Evolutionary conservation across 2,329 filamentous ascomycete genomes (phyloP).

Genomic region (Diaporthe sp.): DNA sequence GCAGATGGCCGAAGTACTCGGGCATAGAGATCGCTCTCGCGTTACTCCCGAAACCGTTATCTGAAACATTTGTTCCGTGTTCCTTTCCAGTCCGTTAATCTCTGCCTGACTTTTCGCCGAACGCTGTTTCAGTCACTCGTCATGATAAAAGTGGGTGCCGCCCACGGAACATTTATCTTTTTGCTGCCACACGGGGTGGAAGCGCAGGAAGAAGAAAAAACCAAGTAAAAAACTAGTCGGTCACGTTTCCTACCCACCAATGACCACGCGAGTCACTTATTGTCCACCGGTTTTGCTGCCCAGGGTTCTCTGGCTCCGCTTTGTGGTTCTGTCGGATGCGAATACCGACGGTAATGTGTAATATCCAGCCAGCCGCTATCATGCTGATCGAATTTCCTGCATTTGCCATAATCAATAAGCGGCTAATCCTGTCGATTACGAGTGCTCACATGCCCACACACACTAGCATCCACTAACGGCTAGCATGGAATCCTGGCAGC

Average conservation of each 20-base stretch:
- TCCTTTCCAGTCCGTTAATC: conserved; percentile 20
- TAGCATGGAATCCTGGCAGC: conserved; percentile 15
- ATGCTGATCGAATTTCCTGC: conserved; percentile 17
- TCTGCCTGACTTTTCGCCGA: conserved; percentile 17
- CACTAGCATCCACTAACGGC: conserved; percentile 19
- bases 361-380: conserved; percentile 11
- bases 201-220: neutral
- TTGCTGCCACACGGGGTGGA: neutral
- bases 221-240: conserved; percentile 6
- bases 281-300: neutral
- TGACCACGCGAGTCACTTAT: conserved; percentile 17
- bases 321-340: neutral
- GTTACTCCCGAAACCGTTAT: conserved; percentile 26
- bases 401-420: conserved; percentile 21
- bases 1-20: neutral
- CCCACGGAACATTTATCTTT: neutral
- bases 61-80: conserved; percentile 29
- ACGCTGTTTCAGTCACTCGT: conserved; percentile 16
- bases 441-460: conserved; percentile 21
- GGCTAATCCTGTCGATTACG: conserved; percentile 27
- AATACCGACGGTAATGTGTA: conserved; percentile 15
- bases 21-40: conserved; percentile 21
- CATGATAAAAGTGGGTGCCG: conserved; percentile 4
- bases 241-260: conserved; percentile 18
- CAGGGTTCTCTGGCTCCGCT: conserved; percentile 7